Conservation (phyloP, 2,329 filamentous ascomycete genomes). For the Trichoderma atroviride region DNA sequence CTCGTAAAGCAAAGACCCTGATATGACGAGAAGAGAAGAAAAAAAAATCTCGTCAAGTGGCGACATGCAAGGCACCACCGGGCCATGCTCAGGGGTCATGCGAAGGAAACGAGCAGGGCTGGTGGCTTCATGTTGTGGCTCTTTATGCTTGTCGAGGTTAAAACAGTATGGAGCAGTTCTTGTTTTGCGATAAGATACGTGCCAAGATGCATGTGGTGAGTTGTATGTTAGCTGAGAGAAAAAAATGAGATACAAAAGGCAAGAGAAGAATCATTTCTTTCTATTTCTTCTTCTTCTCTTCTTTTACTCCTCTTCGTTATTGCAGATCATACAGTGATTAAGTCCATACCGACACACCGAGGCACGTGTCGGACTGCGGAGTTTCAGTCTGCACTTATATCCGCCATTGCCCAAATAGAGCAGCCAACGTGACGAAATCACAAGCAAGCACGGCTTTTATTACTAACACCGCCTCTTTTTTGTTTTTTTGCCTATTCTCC, state of each 20-base stretch:
- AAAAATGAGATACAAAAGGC: neutral
- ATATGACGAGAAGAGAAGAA: neutral
- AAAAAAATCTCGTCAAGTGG: neutral
- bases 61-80: neutral
- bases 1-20: neutral
- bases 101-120: neutral
- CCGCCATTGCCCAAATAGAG: neutral
- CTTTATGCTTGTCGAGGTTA: neutral
- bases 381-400: conserved; percentile 12
- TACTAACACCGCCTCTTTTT: neutral
- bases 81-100: conserved; percentile 18
- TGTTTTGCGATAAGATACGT: neutral
- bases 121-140: conserved; percentile 5
- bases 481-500: neutral
- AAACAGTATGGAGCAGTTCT: neutral
- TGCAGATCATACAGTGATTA: neutral
- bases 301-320: neutral
- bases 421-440: neutral
- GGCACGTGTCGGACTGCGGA: neutral
- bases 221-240: neutral
- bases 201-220: neutral
- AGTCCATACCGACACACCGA: neutral
- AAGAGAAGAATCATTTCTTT: neutral
- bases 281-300: neutral
- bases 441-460: neutral